phyloP scores from a whole-genome alignment of 768 basidiomycete species.

The Termitomyces sp. region DNA sequence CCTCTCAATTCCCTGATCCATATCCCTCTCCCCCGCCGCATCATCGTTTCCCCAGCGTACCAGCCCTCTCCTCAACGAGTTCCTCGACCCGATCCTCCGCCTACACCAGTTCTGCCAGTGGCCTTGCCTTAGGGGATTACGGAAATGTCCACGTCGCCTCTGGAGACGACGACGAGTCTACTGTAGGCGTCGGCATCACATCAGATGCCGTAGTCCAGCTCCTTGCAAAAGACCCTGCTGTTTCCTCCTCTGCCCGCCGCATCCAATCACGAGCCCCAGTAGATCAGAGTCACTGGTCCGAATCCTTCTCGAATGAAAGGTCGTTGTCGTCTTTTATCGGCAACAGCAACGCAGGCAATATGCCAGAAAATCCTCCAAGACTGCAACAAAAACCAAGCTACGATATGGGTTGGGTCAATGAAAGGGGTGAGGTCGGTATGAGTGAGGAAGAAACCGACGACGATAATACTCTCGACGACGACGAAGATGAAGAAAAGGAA shows the following conservation, averaged over 20 bases:
- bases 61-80: slow-evolving; percentile 62
- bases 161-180: slow-evolving; percentile 54
- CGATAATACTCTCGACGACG: slow-evolving; percentile 35
- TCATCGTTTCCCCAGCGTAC: slow-evolving; percentile 39
- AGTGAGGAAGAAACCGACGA: slow-evolving; percentile 32
- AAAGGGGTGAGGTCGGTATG: slow-evolving; percentile 38
- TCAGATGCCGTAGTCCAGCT: slow-evolving; percentile 62
- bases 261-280: slow-evolving; percentile 43
- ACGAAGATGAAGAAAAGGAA: slow-evolving; percentile 44
- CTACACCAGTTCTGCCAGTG: slow-evolving; percentile 68
- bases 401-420: slow-evolving; percentile 71
- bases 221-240: slow-evolving; percentile 44
- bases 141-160: slow-evolving; percentile 62
- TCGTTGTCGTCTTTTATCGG: slow-evolving; percentile 69
- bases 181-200: slow-evolving; percentile 51
- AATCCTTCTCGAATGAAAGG: slow-evolving; percentile 56
- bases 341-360: slow-evolving; percentile 30
- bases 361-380: slow-evolving; percentile 39
- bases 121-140: slow-evolving; percentile 53
- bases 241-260: slow-evolving; percentile 36
- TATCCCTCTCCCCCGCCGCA: slow-evolving; percentile 56
- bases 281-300: slow-evolving; percentile 73
- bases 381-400: slow-evolving; percentile 66
- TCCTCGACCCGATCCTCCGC: slow-evolving; percentile 76
- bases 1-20: slow-evolving; percentile 65